phyloP scores from a whole-genome alignment of 768 basidiomycete species.

The Tricholoma sp. region DNA sequence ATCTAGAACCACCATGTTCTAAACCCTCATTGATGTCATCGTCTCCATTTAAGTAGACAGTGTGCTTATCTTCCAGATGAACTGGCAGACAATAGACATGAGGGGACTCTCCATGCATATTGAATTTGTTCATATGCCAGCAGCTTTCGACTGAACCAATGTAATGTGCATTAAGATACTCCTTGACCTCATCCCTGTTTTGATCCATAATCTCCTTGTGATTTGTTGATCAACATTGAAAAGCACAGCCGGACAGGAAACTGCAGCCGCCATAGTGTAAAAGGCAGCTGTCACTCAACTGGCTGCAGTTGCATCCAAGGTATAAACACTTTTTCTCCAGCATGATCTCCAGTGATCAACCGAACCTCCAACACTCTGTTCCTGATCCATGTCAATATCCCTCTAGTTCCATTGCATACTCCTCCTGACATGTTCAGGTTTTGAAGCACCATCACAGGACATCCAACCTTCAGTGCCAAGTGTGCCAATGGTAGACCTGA shows the following conservation, averaged over 20 bases:
- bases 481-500: too few species aligned
- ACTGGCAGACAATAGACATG: constrained; percentile 12
- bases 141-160: too few species aligned
- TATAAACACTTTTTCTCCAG: not conserved
- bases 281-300: not conserved
- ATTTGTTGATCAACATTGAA: not conserved
- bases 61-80: constrained; percentile 30
- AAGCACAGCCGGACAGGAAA: not conserved
- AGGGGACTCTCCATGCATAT: constrained; percentile 27
- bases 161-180: too few species aligned
- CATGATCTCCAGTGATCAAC: too few species aligned
- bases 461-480: too few species aligned
- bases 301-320: not conserved
- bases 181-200: not conserved
- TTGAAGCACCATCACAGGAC: too few species aligned
- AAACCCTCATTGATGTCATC: not conserved
- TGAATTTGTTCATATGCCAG: constrained; percentile 26
- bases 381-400: too few species aligned
- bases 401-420: too few species aligned
- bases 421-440: too few species aligned
- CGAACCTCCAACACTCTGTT: too few species aligned
- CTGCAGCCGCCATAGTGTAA: not conserved
- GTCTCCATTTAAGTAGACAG: constrained; percentile 19
- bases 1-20: not conserved
- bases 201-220: not conserved